Percentiles rank a stretch among this genome's conserved stretches.
These are phyloP conservation scores for Talaromyces verruculosus DNA, from an alignment of 2,329 filamentous ascomycete species.

Conservation along the genomic window DNA sequence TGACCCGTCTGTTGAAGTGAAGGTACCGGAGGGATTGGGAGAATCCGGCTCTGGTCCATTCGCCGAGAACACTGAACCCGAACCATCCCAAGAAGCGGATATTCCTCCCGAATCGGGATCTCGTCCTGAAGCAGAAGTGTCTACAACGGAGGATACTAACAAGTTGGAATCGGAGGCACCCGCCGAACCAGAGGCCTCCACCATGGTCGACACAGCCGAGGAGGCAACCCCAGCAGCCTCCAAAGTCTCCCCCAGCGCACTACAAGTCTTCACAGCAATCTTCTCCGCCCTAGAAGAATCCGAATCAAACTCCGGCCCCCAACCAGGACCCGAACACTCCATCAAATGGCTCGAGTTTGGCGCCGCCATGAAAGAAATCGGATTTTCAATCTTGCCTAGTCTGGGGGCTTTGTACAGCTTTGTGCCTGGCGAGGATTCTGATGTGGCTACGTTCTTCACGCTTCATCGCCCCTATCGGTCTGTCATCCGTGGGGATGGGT, in stretches of 20 bases:
- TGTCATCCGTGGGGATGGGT: neutral
- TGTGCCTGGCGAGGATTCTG: neutral
- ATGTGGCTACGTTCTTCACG: neutral
- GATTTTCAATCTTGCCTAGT: neutral
- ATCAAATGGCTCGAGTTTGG: slow-evolving; percentile 5
- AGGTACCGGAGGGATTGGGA: neutral
- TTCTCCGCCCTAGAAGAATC: neutral
- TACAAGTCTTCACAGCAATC: neutral
- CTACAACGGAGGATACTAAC: neutral
- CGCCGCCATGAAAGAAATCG: slow-evolving; percentile 3
- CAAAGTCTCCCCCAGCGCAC: neutral
- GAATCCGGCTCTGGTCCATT: neutral
- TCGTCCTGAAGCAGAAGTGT: neutral
- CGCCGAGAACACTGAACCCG: neutral
- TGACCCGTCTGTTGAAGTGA: neutral
- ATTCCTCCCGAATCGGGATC: neutral
- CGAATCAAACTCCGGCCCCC: neutral
- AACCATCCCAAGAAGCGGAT: neutral
- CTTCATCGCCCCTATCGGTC: slow-evolving; percentile 7
- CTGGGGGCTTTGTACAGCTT: neutral
- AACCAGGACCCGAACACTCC: neutral
- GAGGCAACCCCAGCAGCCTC: neutral
- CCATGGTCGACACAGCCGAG: neutral
- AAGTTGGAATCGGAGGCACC: too few relatives aligned
- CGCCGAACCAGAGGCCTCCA: neutral